Conservation (phyloP, 768 basidiomycete genomes). For the Suillus occidentalis region DNA sequence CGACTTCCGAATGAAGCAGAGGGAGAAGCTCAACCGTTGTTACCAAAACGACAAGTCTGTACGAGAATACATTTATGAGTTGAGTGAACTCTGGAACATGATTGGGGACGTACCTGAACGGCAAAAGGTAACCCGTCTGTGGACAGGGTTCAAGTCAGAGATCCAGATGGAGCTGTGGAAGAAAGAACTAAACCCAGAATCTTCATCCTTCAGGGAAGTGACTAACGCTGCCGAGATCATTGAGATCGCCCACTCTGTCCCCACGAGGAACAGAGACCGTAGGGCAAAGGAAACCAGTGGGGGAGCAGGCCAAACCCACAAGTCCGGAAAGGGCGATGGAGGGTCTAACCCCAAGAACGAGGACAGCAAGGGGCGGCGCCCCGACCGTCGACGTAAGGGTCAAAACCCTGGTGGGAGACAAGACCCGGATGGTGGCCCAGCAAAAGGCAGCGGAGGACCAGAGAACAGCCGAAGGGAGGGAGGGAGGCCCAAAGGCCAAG, state of each 20-base stretch:
- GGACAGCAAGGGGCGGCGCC: too few species aligned
- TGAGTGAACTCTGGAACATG: slow-evolving; percentile 34
- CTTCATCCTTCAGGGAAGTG: slow-evolving; percentile 25
- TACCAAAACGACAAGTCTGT: slow-evolving; percentile 31
- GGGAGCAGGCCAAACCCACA: too few species aligned
- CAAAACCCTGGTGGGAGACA: too few species aligned
- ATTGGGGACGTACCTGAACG: slow-evolving; percentile 29
- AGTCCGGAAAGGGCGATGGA: too few species aligned
- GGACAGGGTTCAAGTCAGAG: slow-evolving; percentile 28
- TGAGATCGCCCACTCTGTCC: slow-evolving; percentile 31
- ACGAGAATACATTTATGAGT: slow-evolving; percentile 32
- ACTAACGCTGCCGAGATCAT: slow-evolving; percentile 27
- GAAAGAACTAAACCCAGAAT: slow-evolving; percentile 28
- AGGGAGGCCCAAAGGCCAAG: too few species aligned
- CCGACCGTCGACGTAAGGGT: too few species aligned
- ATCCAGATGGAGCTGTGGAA: slow-evolving; percentile 33
- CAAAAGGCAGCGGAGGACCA: background rate
- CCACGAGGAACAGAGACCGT: too few species aligned
- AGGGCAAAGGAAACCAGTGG: too few species aligned
- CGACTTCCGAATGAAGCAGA: slow-evolving; percentile 21
- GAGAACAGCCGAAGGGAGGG: too few species aligned
- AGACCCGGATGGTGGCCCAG: too few species aligned
- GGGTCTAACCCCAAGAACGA: too few species aligned
- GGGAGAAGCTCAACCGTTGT: slow-evolving; percentile 19
- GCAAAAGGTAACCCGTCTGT: slow-evolving; percentile 34